A percentile compares a stretch with the other conserved stretches of the same genome.
Evolutionary conservation across 1,284 basidiomycete species (phyloP).

Genomic region (Mycocalia duriaeana): DNA sequence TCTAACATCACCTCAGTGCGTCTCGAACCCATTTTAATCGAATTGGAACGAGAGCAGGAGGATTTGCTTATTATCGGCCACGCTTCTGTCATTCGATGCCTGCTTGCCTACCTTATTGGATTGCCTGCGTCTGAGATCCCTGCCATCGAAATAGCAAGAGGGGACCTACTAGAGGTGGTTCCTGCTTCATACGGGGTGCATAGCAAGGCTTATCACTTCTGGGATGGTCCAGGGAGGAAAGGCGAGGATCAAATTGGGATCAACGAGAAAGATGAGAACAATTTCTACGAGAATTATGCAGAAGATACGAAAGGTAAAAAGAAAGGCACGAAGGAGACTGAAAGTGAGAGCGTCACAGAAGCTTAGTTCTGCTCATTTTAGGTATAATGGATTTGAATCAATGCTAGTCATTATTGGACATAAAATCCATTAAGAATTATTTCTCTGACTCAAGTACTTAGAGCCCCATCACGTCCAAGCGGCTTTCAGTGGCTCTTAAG

Average conservation of each 20-base stretch:
- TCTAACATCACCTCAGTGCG: conserved; percentile 72
- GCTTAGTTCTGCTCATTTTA: too few relatives aligned
- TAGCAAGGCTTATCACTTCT: conserved; percentile 87
- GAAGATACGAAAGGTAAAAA: conserved; percentile 75
- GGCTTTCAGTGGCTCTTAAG: conserved; percentile 25
- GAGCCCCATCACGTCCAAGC: conserved; percentile 3
- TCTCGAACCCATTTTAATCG: conserved; percentile 96
- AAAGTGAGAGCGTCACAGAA: too few relatives aligned
- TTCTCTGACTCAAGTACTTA: too few relatives aligned
- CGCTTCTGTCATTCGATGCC: conserved; percentile 95
- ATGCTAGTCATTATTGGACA: too few relatives aligned
- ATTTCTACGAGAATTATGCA: conserved; percentile 84
- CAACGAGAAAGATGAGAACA: conserved; percentile 51
- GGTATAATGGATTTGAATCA: too few relatives aligned
- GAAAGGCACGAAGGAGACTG: conserved; percentile 4
- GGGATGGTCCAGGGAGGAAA: conserved; percentile 74
- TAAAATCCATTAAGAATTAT: too few relatives aligned
- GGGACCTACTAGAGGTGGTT: conserved; percentile 85
- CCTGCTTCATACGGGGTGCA: conserved; percentile 89
- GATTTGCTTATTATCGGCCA: conserved; percentile 97
- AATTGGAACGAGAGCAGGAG: conserved; percentile 89
- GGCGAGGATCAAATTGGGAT: conserved; percentile 33
- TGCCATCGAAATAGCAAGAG: conserved; percentile 90
- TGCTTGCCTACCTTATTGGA: conserved; percentile 89
- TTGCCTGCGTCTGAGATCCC: conserved; percentile 96